Percentiles rank a stretch among this genome's conserved stretches.
Evolutionary conservation across 2,329 filamentous ascomycete species (phyloP).

Genomic region (Fusarium sp.): DNA sequence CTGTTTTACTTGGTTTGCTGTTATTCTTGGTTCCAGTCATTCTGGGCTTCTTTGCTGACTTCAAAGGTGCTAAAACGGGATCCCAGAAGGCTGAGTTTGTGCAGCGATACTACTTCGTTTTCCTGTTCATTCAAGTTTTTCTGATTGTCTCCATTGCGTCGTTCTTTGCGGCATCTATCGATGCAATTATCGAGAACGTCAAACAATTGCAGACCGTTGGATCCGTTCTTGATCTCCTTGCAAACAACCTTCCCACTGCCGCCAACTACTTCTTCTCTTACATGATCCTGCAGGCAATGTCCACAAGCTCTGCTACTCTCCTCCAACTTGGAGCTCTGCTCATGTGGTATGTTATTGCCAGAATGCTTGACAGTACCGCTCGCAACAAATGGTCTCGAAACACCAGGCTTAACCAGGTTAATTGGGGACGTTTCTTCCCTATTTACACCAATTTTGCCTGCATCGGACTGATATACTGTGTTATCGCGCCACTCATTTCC

Average conservation of each 20-base stretch:
- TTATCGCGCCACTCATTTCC: slow-evolving; percentile 90
- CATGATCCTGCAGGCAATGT: slow-evolving; percentile 94
- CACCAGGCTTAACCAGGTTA: slow-evolving; percentile 79
- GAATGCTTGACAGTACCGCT: slow-evolving; percentile 84
- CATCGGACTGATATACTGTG: slow-evolving; percentile 88
- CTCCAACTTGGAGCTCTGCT: slow-evolving; percentile 84
- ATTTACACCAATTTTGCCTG: slow-evolving; percentile 97
- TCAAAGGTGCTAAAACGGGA: slow-evolving; percentile 86
- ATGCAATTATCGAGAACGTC: slow-evolving; percentile 61
- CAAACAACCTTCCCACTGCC: slow-evolving; percentile 82
- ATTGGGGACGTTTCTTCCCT: slow-evolving; percentile 95
- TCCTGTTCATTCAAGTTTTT: slow-evolving; percentile 95
- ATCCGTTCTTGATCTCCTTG: slow-evolving; percentile 78
- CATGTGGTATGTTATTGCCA: slow-evolving; percentile 84
- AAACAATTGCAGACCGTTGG: slow-evolving; percentile 64
- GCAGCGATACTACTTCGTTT: slow-evolving; percentile 91
- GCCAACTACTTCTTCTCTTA: slow-evolving; percentile 99
- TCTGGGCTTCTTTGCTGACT: slow-evolving; percentile 76
- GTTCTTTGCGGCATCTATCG: slow-evolving; percentile 73
- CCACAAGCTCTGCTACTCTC: slow-evolving; percentile 88
- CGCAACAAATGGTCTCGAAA: slow-evolving; percentile 87
- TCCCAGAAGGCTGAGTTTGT: slow-evolving; percentile 84
- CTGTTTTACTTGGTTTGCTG: slow-evolving; percentile 79
- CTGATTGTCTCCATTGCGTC: slow-evolving; percentile 89
- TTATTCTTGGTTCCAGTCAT: slow-evolving; percentile 85